Base-by-base conservation (phyloP, 106 monocot species). In the Acorus gramineus region DNA sequence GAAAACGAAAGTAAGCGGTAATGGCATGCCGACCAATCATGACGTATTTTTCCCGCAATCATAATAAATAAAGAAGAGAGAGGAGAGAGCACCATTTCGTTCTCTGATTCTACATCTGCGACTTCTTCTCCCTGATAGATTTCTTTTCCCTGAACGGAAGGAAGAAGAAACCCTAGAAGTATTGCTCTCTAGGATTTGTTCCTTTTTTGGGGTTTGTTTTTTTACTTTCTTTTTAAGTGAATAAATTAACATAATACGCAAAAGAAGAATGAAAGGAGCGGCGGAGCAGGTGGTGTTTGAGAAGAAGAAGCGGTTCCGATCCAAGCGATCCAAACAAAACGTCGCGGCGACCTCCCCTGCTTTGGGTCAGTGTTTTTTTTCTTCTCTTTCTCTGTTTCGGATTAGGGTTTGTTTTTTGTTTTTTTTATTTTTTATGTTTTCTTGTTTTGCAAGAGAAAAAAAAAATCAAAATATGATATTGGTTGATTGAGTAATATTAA, bases 241-340 rank as follows among this genome's bases (percentile, higher is more conserved):
- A 28, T 28, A 28, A 28, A 69, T 74, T 73, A 79, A 67, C 53
- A 59, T 56, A 12, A 14, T 60, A 2, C 46, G 47, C 7, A 63
- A 75, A 53, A 52, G 74, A 56, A 42, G 47, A 51, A 28, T 49
- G 46, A 60, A 48, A 1, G 13, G 48, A 3, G 65, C 59, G 45
- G 57, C 9, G 45, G 79, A 75, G 64, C 77, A 82, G 51, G 72
- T 56, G 11, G 82, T 77, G 4, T 69, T 73, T 55, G 79, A 71
- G 8, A 79, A 70, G 75, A 78, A 69, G 73, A 62, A 61, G 74
- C 64, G 65, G 56, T 77, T 77, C 44, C 80, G 71, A 3, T 57
- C 68, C 58, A 61, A 57, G 11, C 68, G 80, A 2, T 5, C 71
- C 42, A 87, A 80, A 66, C 87, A 83, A 66, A 63, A 43, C 43